Conservation (phyloP, 192 early-diverging fungal species). For the Podila verticillata region DNA sequence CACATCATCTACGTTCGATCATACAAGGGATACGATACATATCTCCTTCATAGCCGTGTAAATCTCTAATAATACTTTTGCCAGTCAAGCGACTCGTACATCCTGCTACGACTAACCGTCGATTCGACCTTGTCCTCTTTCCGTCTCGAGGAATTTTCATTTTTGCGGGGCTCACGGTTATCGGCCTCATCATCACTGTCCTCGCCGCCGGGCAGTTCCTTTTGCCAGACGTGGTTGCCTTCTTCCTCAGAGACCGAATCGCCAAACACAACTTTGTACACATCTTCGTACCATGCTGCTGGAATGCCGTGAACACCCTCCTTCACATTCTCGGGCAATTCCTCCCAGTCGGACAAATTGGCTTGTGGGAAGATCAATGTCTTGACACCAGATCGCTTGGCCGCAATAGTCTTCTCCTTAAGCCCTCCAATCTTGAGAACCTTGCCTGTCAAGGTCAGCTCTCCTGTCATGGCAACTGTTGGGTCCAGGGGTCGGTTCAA, state of each 20-base stretch:
- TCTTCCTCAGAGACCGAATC: constrained; percentile 40
- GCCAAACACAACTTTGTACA: constrained; percentile 65
- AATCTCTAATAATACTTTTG: constrained; percentile 4
- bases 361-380: constrained; percentile 90
- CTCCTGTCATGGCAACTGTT: constrained; percentile 98
- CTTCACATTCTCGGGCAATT: constrained; percentile 91
- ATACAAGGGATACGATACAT: too few species aligned
- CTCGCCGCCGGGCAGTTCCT: constrained; percentile 41
- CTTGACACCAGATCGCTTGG: constrained; percentile 90
- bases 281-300: constrained; percentile 84
- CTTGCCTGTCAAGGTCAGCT: constrained; percentile 96
- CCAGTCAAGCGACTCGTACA: constrained; percentile 1
- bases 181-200: constrained; percentile 20
- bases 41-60: too few species aligned
- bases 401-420: constrained; percentile 98
- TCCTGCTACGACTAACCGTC: constrained; percentile 9
- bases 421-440: constrained; percentile 97
- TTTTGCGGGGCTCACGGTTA: constrained; percentile 37
- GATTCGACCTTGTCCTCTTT: constrained; percentile 12
- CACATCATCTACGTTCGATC: too few species aligned
- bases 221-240: constrained; percentile 34
- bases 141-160: constrained; percentile 16
- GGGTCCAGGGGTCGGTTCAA: constrained; percentile 78
- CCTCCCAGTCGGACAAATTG: constrained; percentile 95
- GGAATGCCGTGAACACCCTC: constrained; percentile 88